Percentiles rank a stretch among this genome's conserved stretches.
Evolutionary conservation across 345 rosid genomes (phyloP).

Genomic region (Mallotus nudiflorus): DNA sequence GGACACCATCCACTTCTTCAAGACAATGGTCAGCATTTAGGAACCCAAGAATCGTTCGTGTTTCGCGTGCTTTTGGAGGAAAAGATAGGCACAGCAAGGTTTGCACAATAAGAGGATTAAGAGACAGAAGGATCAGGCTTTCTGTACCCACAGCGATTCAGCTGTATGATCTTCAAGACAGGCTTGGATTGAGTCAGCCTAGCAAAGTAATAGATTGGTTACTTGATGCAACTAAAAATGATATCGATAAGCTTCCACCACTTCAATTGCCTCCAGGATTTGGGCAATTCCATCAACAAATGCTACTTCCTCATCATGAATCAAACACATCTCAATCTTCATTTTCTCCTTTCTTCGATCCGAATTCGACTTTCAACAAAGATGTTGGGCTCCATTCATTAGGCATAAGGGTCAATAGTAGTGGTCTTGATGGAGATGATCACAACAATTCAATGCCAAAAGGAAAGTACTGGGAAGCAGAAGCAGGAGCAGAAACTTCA

Average conservation of each 20-base stretch:
- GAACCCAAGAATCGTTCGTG: slow-evolving; percentile 90
- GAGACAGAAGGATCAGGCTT: slow-evolving; percentile 85
- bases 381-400: slow-evolving; percentile 29
- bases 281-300: slow-evolving; percentile 65
- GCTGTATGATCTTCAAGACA: slow-evolving; percentile 84
- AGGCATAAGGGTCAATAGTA: slow-evolving; percentile 36
- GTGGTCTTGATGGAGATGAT: slow-evolving; percentile 13
- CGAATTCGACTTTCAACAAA: slow-evolving; percentile 25
- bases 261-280: slow-evolving; percentile 74
- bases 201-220: slow-evolving; percentile 96
- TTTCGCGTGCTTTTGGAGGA: slow-evolving; percentile 83
- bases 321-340: slow-evolving; percentile 15
- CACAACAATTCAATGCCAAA: slow-evolving; percentile 11
- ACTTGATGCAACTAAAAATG: slow-evolving; percentile 67
- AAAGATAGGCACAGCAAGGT: slow-evolving; percentile 99
- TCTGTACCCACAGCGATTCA: slow-evolving; percentile 96
- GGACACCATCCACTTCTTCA: slow-evolving; percentile 37
- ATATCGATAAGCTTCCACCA: slow-evolving; percentile 88
- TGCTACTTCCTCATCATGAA: slow-evolving; percentile 33
- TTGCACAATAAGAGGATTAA: slow-evolving; percentile 81
- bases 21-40: slow-evolving; percentile 92
- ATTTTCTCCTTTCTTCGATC: slow-evolving; percentile 37
- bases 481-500: slow-evolving; percentile 29
- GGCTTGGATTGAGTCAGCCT: slow-evolving; percentile 83
- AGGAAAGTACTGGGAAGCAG: slow-evolving; percentile 47